Evolutionary conservation across 2,329 filamentous ascomycete species (phyloP), one percentile per base, ranked within the genome.

Genomic region (Colletotrichum tanaceti): DNA sequence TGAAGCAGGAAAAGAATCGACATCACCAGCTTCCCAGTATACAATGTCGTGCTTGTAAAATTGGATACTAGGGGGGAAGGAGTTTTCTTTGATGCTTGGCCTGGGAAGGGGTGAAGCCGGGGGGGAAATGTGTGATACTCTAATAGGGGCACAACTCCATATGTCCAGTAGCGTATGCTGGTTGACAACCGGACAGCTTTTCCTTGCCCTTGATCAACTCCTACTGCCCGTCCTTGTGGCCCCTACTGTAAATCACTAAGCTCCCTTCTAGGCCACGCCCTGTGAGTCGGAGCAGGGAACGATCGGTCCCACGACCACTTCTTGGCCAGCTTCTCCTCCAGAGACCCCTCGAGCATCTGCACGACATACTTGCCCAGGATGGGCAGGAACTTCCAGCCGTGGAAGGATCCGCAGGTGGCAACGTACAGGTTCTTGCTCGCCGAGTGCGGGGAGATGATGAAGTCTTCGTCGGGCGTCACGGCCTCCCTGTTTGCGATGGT

Each of bases 371-470:
- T 81, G 2, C 86, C 85, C 46, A 86, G 81, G 1, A 81, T 82
- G 0, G 86, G 86, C 39, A 88, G 39, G 22, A 68, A 68, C 46
- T 88, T 88, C 78, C 81, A 87, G 24, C 83, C 82, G 72, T 88
- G 86, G 61, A 87, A 86, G 4, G 85, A 87, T 0, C 86, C 86
- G 2, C 84, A 85, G 0, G 83, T 83, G 0, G 85, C 86, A 4
- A 89, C 72, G 70, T 83, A 87, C 1, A 89, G 73, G 55, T 84
- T 84, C 20, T 63, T 70, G n/a, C 52, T 84, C 68, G 76, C 76
- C 0, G 78, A 50, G 59, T 86, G 79, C 0, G 84, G 83, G 4
- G 82, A 82, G 65, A 88, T 82, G 28, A 88, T 77, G 70, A 85
- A 85, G 70, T 87, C 85, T 32, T 79, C 77, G 70, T 77, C 81